Conservation (phyloP, 176 grass and related monocot species). For the Oryza brachyantha region DNA sequence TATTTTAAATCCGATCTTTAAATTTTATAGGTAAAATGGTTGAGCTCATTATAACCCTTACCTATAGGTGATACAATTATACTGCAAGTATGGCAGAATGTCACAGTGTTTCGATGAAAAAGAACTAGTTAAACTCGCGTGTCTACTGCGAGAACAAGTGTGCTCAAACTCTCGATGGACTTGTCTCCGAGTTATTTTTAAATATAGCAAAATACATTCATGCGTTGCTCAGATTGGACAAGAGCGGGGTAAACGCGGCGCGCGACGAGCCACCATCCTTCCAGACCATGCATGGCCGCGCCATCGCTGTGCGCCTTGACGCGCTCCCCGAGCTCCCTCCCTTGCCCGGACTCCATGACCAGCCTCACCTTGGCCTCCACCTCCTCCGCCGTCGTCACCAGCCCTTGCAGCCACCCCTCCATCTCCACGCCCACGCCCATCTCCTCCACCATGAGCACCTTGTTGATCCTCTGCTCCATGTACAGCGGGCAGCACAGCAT, state of each 20-base stretch:
- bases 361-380: neutral
- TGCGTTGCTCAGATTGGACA: neutral
- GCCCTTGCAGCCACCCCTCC: neutral
- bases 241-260: neutral
- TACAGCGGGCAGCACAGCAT: conserved; percentile 41
- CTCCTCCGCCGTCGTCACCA: neutral
- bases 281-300: neutral
- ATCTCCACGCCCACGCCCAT: conserved; percentile 10
- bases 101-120: too few relatives aligned
- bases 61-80: too few relatives aligned
- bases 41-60: too few relatives aligned
- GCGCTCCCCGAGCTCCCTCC: neutral
- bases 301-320: neutral
- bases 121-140: too few relatives aligned
- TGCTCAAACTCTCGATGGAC: too few relatives aligned
- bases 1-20: too few relatives aligned
- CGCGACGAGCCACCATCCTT: neutral
- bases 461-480: conserved; percentile 44
- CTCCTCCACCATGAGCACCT: conserved; percentile 37
- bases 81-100: too few relatives aligned
- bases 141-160: too few relatives aligned
- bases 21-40: too few relatives aligned
- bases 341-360: neutral
- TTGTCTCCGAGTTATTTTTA: too few relatives aligned
- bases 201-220: too few relatives aligned